These are phyloP conservation scores for Cyclanthera cordifolia DNA, from an alignment of 306 rosid species.

Conservation along the genomic window DNA sequence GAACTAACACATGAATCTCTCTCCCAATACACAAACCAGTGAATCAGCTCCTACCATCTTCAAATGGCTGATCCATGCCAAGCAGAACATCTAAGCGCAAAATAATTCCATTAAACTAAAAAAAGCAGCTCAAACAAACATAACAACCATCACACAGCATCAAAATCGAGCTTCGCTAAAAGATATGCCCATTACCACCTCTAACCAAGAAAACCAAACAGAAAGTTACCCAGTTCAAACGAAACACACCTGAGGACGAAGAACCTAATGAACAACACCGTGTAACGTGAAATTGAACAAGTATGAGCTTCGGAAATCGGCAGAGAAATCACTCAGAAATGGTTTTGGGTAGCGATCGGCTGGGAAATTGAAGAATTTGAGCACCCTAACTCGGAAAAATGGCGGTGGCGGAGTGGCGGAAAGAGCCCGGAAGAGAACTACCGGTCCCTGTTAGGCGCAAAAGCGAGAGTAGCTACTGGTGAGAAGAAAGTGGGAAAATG, in stretches of 20 bases:
- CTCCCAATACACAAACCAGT: neutral
- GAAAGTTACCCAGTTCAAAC: neutral
- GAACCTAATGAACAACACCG: slow-evolving; percentile 6
- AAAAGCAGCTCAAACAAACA: neutral
- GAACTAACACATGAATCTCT: neutral
- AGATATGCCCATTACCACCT: neutral
- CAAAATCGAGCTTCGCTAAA: neutral
- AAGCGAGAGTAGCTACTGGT: slow-evolving; percentile 4
- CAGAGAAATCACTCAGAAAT: neutral
- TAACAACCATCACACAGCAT: neutral
- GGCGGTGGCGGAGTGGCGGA: neutral
- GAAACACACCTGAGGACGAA: slow-evolving; percentile 6
- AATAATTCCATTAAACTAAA: neutral
- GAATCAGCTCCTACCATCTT: neutral
- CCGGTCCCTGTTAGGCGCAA: too few relatives aligned
- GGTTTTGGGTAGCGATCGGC: neutral
- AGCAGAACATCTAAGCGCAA: neutral
- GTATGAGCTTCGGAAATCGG: slow-evolving; percentile 1
- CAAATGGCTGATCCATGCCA: neutral
- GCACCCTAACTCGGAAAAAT: neutral
- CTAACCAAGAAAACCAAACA: neutral
- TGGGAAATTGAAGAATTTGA: neutral
- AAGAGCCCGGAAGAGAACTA: neutral
- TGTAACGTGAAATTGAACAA: neutral
- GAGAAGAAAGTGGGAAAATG: neutral